A percentile compares a stretch with the other conserved stretches of the same genome.
phyloP scores from a whole-genome alignment of 768 basidiomycete species.

The Psilocybe azurescens region DNA sequence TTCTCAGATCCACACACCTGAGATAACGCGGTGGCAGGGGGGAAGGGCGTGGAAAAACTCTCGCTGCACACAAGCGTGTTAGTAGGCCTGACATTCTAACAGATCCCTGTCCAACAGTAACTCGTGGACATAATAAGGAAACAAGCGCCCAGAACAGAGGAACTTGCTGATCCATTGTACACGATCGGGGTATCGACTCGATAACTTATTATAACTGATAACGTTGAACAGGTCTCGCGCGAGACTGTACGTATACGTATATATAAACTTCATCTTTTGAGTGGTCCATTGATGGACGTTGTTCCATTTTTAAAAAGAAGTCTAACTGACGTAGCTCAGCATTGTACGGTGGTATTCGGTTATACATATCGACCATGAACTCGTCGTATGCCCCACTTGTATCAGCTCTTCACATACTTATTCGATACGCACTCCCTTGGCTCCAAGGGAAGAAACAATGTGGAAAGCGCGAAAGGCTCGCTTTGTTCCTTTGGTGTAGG shows the following conservation, averaged over 20 bases:
- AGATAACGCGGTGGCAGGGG: constrained; percentile 19
- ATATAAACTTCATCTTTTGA: neutral
- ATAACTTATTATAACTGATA: neutral
- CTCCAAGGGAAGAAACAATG: neutral
- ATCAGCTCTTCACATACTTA: too few species aligned
- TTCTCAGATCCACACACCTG: neutral
- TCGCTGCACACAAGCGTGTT: neutral
- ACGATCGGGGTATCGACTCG: constrained; percentile 1
- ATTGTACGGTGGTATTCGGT: too few species aligned
- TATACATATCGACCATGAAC: too few species aligned
- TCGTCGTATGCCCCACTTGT: too few species aligned
- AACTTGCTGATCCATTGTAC: constrained; percentile 12
- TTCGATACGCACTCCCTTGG: neutral
- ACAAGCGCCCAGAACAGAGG: constrained; percentile 23
- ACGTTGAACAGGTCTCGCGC: neutral
- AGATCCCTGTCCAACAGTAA: constrained; percentile 2
- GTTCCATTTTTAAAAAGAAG: neutral
- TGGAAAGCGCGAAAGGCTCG: neutral
- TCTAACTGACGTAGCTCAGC: too few species aligned
- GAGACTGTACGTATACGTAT: neutral
- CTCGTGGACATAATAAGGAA: constrained; percentile 16
- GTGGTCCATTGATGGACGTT: neutral
- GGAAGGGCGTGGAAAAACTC: constrained; percentile 10
- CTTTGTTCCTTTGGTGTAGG: neutral
- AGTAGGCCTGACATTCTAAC: neutral